phyloP scores from a whole-genome alignment of 129 eudicot species.

The sunflower (Helianthus annuus) region HanXRQr2.0-SUNRISE NC_035434.2:94347945-94348444 shows the following conservation, averaged over 20 bases:
- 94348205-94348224: conserved; percentile 94
- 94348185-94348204: conserved; percentile 94
- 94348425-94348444: neutral
- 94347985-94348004: neutral
- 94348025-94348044: neutral
- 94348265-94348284: conserved; percentile 93
- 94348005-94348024: neutral
- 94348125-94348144: conserved; percentile 17
- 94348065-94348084: neutral
- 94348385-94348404: neutral
- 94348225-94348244: conserved; percentile 96
- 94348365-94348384: conserved; percentile 5
- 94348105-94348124: neutral
- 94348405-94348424: neutral
- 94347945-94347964: neutral
- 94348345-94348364: conserved; percentile 17
- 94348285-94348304: conserved; percentile 72
- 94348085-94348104: neutral
- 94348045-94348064: neutral
- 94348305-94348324: neutral
- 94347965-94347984: neutral
- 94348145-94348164: conserved; percentile 98
- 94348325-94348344: neutral
- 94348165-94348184: conserved; percentile 95
- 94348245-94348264: conserved; percentile 95